A percentile compares a stretch with the other conserved stretches of the same genome.
Evolutionary conservation across 345 rosid species (phyloP).

Genomic region (Isatis tinctoria): DNA sequence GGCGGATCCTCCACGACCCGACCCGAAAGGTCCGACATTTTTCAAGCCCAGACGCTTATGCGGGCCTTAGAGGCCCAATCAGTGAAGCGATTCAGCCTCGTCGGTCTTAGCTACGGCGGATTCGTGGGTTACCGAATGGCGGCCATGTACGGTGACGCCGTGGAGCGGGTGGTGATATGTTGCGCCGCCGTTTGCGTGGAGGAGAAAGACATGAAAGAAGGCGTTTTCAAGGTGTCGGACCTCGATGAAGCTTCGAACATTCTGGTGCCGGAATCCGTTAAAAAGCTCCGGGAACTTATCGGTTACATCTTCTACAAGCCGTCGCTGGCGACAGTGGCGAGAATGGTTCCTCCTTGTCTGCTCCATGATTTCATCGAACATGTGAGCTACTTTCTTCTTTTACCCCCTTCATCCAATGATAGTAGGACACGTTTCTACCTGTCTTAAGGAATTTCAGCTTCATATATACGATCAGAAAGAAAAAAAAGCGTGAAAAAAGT

Average conservation of each 20-base stretch:
- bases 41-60: slow-evolving; percentile 75
- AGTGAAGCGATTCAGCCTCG: slow-evolving; percentile 48
- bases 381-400: slow-evolving; percentile 24
- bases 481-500: neutral
- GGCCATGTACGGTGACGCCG: slow-evolving; percentile 49
- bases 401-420: neutral
- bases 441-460: neutral
- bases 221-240: slow-evolving; percentile 54
- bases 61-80: slow-evolving; percentile 51
- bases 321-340: slow-evolving; percentile 39
- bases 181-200: slow-evolving; percentile 78
- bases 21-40: slow-evolving; percentile 66
- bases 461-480: neutral
- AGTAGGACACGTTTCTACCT: neutral
- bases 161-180: slow-evolving; percentile 67
- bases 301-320: slow-evolving; percentile 42
- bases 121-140: slow-evolving; percentile 79
- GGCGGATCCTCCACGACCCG: slow-evolving; percentile 68
- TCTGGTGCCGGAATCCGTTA: slow-evolving; percentile 60
- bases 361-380: slow-evolving; percentile 54
- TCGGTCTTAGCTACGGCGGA: slow-evolving; percentile 86
- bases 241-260: slow-evolving; percentile 65
- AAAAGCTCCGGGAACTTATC: slow-evolving; percentile 54
- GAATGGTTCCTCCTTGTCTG: slow-evolving; percentile 49
- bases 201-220: slow-evolving; percentile 65